Evolutionary conservation across 2,329 filamentous ascomycete species (phyloP).

Genomic region (Fusarium bulbicola): DNA sequence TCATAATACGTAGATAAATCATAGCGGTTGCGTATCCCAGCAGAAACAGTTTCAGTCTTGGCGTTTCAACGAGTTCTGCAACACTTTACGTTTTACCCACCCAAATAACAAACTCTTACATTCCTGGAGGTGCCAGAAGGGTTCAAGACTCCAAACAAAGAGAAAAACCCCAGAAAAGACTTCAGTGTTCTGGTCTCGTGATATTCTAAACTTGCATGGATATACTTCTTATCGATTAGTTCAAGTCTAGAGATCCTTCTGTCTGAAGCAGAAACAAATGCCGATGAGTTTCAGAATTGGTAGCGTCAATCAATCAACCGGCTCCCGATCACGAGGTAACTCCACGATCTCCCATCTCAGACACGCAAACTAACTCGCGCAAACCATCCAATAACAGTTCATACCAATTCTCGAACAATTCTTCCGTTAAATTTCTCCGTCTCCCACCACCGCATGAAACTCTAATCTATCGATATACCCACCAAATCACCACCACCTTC

Average conservation of each 20-base stretch:
- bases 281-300: conserved; percentile 1
- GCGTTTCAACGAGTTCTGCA: neutral
- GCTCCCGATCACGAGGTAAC: conserved; percentile 9
- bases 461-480: neutral
- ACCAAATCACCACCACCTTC: neutral
- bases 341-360: neutral
- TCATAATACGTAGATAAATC: too few relatives aligned
- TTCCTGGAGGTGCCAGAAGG: neutral
- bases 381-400: neutral
- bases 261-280: neutral
- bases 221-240: neutral
- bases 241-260: neutral
- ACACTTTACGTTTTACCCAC: neutral
- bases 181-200: rapidly evolving
- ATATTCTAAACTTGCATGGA: rapidly evolving
- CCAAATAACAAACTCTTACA: rapidly evolving
- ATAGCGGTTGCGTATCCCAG: neutral
- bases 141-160: neutral
- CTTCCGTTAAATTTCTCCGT: neutral
- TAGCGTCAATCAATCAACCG: neutral
- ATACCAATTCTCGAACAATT: neutral
- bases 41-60: neutral
- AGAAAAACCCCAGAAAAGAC: neutral
- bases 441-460: neutral
- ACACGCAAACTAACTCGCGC: too few relatives aligned